These are phyloP conservation scores for Jacaranda copaia DNA, from an alignment of 257 asterid genomes.

Conservation along the genomic window DNA sequence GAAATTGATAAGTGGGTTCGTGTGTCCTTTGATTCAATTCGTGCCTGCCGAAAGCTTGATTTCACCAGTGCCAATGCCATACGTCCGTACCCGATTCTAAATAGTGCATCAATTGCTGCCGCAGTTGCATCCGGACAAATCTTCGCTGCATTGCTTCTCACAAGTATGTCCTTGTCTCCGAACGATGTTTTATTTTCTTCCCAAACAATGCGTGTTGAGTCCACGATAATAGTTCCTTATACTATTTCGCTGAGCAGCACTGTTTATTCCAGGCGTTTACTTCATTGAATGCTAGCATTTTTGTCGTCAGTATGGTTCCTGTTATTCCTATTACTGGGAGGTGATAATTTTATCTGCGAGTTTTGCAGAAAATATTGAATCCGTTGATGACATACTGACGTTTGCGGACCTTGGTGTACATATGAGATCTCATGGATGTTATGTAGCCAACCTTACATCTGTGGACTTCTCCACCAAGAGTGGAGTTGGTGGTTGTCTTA, in stretches of 20 bases:
- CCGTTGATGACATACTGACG: constrained; percentile 82
- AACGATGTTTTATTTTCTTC: constrained; percentile 10
- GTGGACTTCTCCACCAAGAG: constrained; percentile 74
- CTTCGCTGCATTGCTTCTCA: constrained; percentile 75
- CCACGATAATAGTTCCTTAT: background rate
- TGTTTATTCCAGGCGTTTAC: background rate
- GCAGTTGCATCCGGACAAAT: constrained; percentile 60
- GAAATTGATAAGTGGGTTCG: constrained; percentile 72
- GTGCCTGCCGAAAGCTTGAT: constrained; percentile 48
- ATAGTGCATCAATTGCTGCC: constrained; percentile 41
- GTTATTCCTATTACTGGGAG: background rate
- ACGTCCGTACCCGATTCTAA: constrained; percentile 61
- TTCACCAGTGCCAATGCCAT: constrained; percentile 49
- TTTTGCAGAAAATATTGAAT: constrained; percentile 81
- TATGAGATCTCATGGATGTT: constrained; percentile 69
- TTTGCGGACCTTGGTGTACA: constrained; percentile 76
- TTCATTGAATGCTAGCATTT: background rate
- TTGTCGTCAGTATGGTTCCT: constrained; percentile 2
- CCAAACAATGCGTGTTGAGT: background rate
- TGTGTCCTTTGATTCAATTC: constrained; percentile 63
- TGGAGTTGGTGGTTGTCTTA: constrained; percentile 89
- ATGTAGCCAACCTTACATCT: constrained; percentile 81
- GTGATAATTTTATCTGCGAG: background rate
- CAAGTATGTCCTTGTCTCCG: constrained; percentile 62
- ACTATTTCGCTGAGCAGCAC: constrained; percentile 9